These are phyloP conservation scores for Climacium dendroides DNA, from an alignment of 225 moss, liverwort and hornwort genomes.

Conservation along the genomic window DNA sequence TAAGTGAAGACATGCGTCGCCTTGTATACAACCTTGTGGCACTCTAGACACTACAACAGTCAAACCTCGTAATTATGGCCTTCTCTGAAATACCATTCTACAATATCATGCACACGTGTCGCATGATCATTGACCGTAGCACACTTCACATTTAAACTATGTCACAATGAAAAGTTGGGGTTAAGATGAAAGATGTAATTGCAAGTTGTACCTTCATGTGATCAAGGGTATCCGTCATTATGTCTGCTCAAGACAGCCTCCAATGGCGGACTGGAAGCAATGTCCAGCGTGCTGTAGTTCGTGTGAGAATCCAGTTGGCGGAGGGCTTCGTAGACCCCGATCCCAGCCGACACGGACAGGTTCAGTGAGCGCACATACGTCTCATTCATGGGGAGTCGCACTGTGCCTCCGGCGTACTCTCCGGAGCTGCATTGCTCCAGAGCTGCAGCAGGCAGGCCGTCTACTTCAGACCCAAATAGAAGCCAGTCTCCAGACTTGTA, in stretches of 20 bases:
- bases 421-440: slow-evolving; percentile 41
- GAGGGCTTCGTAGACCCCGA: slow-evolving; percentile 91
- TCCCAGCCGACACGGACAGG: slow-evolving; percentile 84
- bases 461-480: slow-evolving; percentile 89
- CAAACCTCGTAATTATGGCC: neutral
- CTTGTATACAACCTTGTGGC: neutral
- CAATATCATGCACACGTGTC: neutral
- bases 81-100: neutral
- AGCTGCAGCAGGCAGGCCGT: slow-evolving; percentile 71
- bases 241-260: neutral
- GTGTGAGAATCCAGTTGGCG: slow-evolving; percentile 66
- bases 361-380: slow-evolving; percentile 90
- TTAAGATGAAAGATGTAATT: neutral
- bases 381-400: slow-evolving; percentile 89
- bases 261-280: neutral
- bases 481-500: slow-evolving; percentile 88
- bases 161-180: neutral
- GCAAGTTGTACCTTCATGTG: neutral
- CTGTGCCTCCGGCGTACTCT: slow-evolving; percentile 66
- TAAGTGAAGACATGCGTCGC: neutral
- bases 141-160: neutral
- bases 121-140: neutral
- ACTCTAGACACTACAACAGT: neutral
- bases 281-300: slow-evolving; percentile 33
- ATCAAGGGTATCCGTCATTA: slow-evolving; percentile 43